Percentiles rank a stretch among this genome's conserved stretches.
Evolutionary conservation across 768 basidiomycete genomes (phyloP).

Genomic region (Tricholoma bakamatsutake): DNA sequence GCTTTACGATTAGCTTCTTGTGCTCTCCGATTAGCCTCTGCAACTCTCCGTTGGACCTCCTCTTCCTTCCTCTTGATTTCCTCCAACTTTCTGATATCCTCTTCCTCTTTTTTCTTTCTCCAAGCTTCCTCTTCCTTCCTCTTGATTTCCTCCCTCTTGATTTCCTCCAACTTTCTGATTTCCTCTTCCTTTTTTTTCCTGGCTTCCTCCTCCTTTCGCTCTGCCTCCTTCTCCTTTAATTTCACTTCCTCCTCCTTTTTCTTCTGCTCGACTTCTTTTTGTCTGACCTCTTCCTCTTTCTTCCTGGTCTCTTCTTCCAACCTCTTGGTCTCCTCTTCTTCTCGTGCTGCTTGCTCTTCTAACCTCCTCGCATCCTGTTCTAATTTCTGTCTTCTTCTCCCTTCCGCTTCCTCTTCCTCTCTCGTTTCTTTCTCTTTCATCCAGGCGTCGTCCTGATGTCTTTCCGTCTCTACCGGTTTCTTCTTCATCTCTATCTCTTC

Average conservation of each 20-base stretch:
- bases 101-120: slow-evolving; percentile 15
- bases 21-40: slow-evolving; percentile 17
- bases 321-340: slow-evolving; percentile 23
- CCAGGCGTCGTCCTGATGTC: slow-evolving; percentile 22
- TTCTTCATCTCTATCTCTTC: slow-evolving; percentile 20
- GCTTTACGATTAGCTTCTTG: slow-evolving; percentile 12
- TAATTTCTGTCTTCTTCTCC: slow-evolving; percentile 16
- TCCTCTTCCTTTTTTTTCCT: slow-evolving; percentile 21
- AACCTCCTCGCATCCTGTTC: slow-evolving; percentile 23
- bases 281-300: slow-evolving; percentile 17
- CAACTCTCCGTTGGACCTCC: slow-evolving; percentile 28
- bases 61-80: slow-evolving; percentile 27
- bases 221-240: slow-evolving; percentile 21
- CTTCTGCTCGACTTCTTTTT: slow-evolving; percentile 15
- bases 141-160: slow-evolving; percentile 19
- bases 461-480: slow-evolving; percentile 20
- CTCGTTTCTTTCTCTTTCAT: slow-evolving; percentile 17
- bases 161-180: slow-evolving; percentile 12
- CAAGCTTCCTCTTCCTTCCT: slow-evolving; percentile 33
- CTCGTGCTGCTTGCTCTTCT: slow-evolving; percentile 22
- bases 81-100: slow-evolving; percentile 3
- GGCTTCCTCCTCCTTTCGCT: slow-evolving; percentile 21
- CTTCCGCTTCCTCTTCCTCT: slow-evolving; percentile 19
- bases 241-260: slow-evolving; percentile 20
- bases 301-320: slow-evolving; percentile 15